These are phyloP conservation scores for Penicillium lividum DNA, from an alignment of 495 filamentous ascomycete genomes.

Conservation along the genomic window DNA sequence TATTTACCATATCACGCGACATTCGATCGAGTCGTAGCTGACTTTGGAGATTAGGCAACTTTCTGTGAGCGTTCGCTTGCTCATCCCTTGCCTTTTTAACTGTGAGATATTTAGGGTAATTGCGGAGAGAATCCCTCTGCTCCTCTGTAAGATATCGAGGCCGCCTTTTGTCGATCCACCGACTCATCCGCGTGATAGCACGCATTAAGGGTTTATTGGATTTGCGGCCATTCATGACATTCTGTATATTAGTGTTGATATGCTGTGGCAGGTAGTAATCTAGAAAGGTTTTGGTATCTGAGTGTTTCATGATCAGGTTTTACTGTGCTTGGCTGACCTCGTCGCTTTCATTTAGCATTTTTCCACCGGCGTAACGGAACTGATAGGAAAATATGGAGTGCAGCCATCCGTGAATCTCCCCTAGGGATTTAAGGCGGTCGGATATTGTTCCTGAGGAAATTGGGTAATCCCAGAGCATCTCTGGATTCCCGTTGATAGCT, in stretches of 20 bases:
- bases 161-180: conserved; percentile 37
- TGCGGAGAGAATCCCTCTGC: conserved; percentile 27
- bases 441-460: conserved; percentile 21
- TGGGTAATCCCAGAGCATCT: conserved; percentile 19
- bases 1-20: conserved; percentile 21
- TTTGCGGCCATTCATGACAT: conserved; percentile 29
- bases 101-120: conserved; percentile 20
- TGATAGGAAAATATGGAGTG: conserved; percentile 22
- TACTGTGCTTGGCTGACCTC: conserved; percentile 38
- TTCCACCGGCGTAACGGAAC: conserved; percentile 23
- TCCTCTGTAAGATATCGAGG: conserved; percentile 31
- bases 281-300: conserved; percentile 31
- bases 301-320: conserved; percentile 42
- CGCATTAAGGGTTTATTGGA: conserved; percentile 33
- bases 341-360: conserved; percentile 23
- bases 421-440: conserved; percentile 19
- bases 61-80: conserved; percentile 8
- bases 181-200: conserved; percentile 33
- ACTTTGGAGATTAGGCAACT: conserved; percentile 6
- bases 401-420: conserved; percentile 28
- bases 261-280: conserved; percentile 37
- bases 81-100: conserved; percentile 2
- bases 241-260: conserved; percentile 36
- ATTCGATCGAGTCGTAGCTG: conserved; percentile 13
- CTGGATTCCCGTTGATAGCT: conserved; percentile 3